Evolutionary conservation across 441 rosid genomes (phyloP), one percentile per base, ranked within the genome.

Genomic region (Adansonia madagascariensis): DNA sequence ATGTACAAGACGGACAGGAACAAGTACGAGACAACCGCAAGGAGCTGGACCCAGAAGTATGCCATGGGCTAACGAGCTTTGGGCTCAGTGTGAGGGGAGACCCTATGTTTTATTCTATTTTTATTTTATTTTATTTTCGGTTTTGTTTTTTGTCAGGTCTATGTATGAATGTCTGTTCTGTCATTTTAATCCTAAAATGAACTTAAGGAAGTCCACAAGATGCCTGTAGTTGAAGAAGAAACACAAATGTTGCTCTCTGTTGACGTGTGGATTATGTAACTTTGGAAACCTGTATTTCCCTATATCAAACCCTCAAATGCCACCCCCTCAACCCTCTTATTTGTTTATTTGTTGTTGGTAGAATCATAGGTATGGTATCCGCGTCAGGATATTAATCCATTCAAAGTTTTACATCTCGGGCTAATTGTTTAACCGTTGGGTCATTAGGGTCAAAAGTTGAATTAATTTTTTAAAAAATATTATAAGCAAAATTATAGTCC

Each of bases 1-100:
- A 88, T 92, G 92, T 92, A 92, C 86, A 92, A 92, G 91, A 88
- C 95, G 2, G 95, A 92, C 87, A 84, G 85, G 85, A 87, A 73
- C 79, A 92, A 90, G 87, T 92, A 92, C 1, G 97, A 90, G 86
- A 88, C 93, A 11, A 92, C 94, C 7, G 95, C 95, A 55, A 84
- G 95, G 83, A 89, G 91, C 88, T 92, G 97, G 97, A 91, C 97
- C 79, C 94, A 92, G 82, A 92, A 92, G 84, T 92, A 92, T 61
- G 97, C 93, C 63, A 92, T 90, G 97, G 97, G 94, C 85, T 89
- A 76, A 22, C 6, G 35, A 18, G 66, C 68, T 76, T 52, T 52
- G 76, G 80, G 41, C 61, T 65, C 69, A 27, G 61, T 10, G 46
- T 2, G 64, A 17, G 74, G 63, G 46, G 18, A 55, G 15, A 6